Conservation (phyloP, 345 rosid genomes). For the Melaleuca quinquenervia region DNA sequence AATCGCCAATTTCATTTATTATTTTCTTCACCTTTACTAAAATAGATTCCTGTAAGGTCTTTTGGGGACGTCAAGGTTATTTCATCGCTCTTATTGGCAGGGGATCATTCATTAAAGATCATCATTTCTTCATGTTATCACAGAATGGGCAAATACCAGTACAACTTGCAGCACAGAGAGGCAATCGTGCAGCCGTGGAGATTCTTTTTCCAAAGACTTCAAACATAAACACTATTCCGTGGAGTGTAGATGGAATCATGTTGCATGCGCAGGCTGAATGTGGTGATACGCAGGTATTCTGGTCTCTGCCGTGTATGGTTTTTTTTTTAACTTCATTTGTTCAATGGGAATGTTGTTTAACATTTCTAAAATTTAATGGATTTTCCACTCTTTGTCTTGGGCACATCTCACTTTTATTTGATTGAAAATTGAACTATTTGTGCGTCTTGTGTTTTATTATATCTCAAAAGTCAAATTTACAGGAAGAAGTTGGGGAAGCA, state of each 20-base stretch:
- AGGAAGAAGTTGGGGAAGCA: slow-evolving; percentile 29
- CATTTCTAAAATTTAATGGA: neutral
- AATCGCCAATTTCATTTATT: neutral
- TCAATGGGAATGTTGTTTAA: neutral
- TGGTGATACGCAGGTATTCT: slow-evolving; percentile 25
- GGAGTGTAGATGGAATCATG: slow-evolving; percentile 64
- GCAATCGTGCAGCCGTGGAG: slow-evolving; percentile 52
- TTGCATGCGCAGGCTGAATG: slow-evolving; percentile 37
- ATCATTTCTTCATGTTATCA: neutral
- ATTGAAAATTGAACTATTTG: neutral
- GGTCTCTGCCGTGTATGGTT: neutral
- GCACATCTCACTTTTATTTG: no score
- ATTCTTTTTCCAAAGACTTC: slow-evolving; percentile 56
- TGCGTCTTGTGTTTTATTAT: neutral
- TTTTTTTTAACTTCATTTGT: neutral
- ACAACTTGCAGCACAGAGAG: slow-evolving; percentile 74
- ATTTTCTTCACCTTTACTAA: neutral
- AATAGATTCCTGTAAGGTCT: neutral
- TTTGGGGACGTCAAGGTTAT: neutral
- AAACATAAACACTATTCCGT: slow-evolving; percentile 34
- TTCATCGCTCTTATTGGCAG: neutral
- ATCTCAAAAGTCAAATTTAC: neutral
- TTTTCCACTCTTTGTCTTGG: neutral
- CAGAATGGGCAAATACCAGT: slow-evolving; percentile 81
- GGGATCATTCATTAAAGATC: neutral